phyloP scores from a whole-genome alignment of 2,329 filamentous ascomycete species.

The Cladobotryum mycophilum region DNA sequence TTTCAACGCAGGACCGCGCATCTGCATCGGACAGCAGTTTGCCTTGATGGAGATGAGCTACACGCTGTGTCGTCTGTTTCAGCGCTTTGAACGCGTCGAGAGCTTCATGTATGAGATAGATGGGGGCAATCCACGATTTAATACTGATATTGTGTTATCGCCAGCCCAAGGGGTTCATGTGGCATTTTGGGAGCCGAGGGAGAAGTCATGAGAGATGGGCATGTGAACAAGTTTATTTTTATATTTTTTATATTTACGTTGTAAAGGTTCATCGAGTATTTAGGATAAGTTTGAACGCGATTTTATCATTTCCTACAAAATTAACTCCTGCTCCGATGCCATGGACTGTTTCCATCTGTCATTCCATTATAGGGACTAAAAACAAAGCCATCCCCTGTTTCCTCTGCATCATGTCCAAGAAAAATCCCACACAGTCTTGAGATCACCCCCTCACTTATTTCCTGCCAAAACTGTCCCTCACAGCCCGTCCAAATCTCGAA shows the following conservation, averaged over 20 bases:
- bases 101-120: slow-evolving; percentile 51
- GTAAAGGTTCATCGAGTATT: neutral
- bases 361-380: too few species aligned
- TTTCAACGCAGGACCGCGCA: slow-evolving; percentile 67
- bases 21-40: slow-evolving; percentile 75
- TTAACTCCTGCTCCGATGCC: too few species aligned
- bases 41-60: slow-evolving; percentile 72
- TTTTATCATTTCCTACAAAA: too few species aligned
- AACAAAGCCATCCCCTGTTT: neutral
- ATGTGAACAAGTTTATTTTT: neutral
- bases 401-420: neutral
- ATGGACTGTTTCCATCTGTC: too few species aligned
- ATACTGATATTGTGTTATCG: slow-evolving; percentile 54
- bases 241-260: neutral
- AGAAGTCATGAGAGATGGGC: slow-evolving; percentile 6
- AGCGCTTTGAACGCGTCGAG: slow-evolving; percentile 60
- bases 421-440: neutral
- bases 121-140: slow-evolving; percentile 46
- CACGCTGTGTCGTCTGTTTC: slow-evolving; percentile 64
- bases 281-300: neutral
- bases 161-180: slow-evolving; percentile 54
- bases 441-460: slow-evolving; percentile 15
- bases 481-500: slow-evolving; percentile 65
- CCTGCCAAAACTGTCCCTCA: slow-evolving; percentile 51
- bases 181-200: slow-evolving; percentile 45